Conservation (phyloP, 495 filamentous ascomycete species). For the Zalerion maritima region DNA sequence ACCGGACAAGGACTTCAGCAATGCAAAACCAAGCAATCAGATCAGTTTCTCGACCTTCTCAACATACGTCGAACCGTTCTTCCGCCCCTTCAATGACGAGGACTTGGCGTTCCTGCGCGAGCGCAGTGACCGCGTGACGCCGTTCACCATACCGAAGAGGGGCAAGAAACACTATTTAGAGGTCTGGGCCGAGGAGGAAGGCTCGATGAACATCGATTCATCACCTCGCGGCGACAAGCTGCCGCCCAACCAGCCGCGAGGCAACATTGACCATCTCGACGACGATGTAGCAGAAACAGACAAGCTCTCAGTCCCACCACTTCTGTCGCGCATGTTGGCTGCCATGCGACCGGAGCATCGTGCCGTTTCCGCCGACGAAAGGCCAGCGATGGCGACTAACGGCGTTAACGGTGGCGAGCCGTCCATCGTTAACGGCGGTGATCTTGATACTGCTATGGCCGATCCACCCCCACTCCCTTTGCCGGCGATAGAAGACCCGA, state of each 20-base stretch:
- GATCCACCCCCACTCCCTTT: slow-evolving; percentile 13
- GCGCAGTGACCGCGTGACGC: slow-evolving; percentile 64
- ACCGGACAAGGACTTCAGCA: slow-evolving; percentile 90
- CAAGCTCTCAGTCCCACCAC: slow-evolving; percentile 75
- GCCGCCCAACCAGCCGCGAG: slow-evolving; percentile 67
- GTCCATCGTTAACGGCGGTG: slow-evolving; percentile 28
- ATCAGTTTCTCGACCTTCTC: slow-evolving; percentile 83
- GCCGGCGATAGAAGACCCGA: slow-evolving; percentile 17
- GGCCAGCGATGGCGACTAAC: slow-evolving; percentile 37
- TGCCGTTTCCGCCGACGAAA: slow-evolving; percentile 41
- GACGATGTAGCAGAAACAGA: slow-evolving; percentile 78
- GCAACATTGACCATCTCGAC: slow-evolving; percentile 68
- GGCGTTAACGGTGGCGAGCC: slow-evolving; percentile 42
- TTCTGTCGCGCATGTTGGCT: slow-evolving; percentile 70
- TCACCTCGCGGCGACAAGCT: slow-evolving; percentile 44
- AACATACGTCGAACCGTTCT: slow-evolving; percentile 77
- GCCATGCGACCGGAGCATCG: slow-evolving; percentile 73
- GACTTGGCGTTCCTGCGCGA: slow-evolving; percentile 89
- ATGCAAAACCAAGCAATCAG: slow-evolving; percentile 83
- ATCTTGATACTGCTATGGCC: slow-evolving; percentile 25
- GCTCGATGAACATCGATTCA: slow-evolving; percentile 51
- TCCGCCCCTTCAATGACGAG: slow-evolving; percentile 81
- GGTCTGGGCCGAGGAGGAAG: slow-evolving; percentile 88
- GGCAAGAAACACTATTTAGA: slow-evolving; percentile 78
- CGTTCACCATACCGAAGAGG: slow-evolving; percentile 75